Evolutionary conservation across 108 stramenopile genomes (phyloP).

Genomic region (Skeletonema grethae): DNA sequence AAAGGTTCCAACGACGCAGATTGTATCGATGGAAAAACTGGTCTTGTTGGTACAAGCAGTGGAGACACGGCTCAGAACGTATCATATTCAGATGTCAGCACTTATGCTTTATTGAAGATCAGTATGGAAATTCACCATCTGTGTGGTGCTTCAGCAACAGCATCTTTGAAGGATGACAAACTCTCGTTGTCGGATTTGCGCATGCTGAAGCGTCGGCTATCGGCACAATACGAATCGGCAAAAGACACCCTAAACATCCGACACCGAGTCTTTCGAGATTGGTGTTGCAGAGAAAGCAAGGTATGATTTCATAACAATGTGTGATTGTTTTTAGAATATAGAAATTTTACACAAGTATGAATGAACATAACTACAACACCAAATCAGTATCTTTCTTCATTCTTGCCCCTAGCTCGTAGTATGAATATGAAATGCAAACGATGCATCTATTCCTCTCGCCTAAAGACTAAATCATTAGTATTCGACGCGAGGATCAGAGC

Average conservation of each 20-base stretch:
- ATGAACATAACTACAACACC: slow-evolving; percentile 12
- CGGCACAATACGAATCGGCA: slow-evolving; percentile 60
- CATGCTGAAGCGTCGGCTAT: slow-evolving; percentile 49
- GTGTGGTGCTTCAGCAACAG: not conserved
- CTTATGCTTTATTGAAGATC: slow-evolving; percentile 18
- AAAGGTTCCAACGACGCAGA: slow-evolving; percentile 39
- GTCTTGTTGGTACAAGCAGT: slow-evolving; percentile 24
- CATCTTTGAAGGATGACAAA: not conserved
- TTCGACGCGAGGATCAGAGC: slow-evolving; percentile 26
- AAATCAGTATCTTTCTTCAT: slow-evolving; percentile 19
- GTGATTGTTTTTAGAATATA: slow-evolving; percentile 10
- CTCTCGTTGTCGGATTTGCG: slow-evolving; percentile 49
- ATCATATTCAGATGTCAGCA: slow-evolving; percentile 25
- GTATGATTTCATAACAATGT: not conserved
- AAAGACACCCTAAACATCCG: slow-evolving; percentile 59
- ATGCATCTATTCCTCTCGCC: not conserved
- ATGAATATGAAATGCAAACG: slow-evolving; percentile 7
- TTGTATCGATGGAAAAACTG: slow-evolving; percentile 66
- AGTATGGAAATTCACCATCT: slow-evolving; percentile 21
- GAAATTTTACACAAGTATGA: slow-evolving; percentile 26
- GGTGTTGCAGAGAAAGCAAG: slow-evolving; percentile 56
- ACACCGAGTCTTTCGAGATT: slow-evolving; percentile 71
- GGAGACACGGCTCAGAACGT: not conserved
- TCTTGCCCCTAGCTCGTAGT: not conserved
- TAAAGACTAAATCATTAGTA: not conserved